A percentile compares a stretch with the other conserved stretches of the same genome.
phyloP scores from a whole-genome alignment of 345 rosid genomes.

The Stellera chamaejasme region DNA sequence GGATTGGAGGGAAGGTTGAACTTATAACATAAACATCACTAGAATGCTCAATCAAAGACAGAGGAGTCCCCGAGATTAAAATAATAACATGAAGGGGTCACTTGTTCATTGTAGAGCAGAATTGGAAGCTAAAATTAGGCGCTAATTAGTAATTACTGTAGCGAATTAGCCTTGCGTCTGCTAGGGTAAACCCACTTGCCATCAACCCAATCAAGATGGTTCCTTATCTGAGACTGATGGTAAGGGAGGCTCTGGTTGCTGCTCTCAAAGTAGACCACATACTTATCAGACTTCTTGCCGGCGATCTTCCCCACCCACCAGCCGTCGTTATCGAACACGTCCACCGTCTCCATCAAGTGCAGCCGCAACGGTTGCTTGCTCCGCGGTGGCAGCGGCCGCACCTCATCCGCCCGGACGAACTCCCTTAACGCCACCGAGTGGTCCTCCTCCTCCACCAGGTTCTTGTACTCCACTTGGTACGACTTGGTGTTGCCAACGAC shows the following conservation, averaged over 20 bases:
- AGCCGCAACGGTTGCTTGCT: neutral
- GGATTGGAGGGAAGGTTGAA: no score
- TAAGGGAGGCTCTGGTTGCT: neutral
- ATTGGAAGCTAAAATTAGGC: no score
- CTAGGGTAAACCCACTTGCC: neutral
- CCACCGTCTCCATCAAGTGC: neutral
- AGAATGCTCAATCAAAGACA: no score
- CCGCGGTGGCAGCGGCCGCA: constrained; percentile 1
- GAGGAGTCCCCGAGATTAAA: no score
- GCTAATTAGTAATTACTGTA: no score
- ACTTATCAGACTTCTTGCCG: neutral
- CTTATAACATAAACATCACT: no score
- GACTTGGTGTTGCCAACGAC: neutral
- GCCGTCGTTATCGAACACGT: constrained; percentile 8
- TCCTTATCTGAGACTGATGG: neutral
- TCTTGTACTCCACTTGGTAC: constrained; percentile 6
- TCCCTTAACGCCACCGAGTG: neutral
- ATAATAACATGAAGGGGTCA: no score
- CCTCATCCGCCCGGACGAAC: constrained; percentile 2
- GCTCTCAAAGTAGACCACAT: constrained; percentile 3
- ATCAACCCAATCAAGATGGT: neutral
- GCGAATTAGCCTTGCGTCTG: no score
- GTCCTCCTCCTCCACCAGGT: constrained; percentile 1
- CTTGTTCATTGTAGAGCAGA: no score
- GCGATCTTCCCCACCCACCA: constrained; percentile 8